phyloP scores from a whole-genome alignment of 495 filamentous ascomycete genomes.

The Lasiosphaeriaceae sp. region DNA sequence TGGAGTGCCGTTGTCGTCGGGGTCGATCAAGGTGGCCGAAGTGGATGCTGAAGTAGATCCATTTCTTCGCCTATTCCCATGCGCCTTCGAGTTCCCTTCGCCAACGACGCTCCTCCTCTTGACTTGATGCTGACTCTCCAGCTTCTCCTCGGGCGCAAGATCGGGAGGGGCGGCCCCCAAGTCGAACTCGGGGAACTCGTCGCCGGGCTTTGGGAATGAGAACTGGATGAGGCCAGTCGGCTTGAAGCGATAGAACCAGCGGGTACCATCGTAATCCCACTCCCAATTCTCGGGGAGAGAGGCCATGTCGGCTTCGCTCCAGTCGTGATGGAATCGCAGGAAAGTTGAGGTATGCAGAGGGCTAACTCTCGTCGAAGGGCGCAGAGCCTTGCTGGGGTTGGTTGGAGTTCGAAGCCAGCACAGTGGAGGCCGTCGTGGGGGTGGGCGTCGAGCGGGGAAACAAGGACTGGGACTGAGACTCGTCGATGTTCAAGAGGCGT shows the following conservation, averaged over 20 bases:
- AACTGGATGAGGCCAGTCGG: conserved; percentile 44
- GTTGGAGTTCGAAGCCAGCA: too few species aligned
- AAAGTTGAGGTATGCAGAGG: too few species aligned
- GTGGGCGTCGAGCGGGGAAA: too few species aligned
- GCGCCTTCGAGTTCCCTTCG: conserved; percentile 4
- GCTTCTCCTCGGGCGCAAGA: conserved; percentile 33
- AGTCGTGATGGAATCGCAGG: too few species aligned
- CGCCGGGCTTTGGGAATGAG: conserved; percentile 45
- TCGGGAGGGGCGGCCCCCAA: conserved; percentile 29
- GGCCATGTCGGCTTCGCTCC: conserved; percentile 23
- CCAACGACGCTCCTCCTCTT: conserved; percentile 24
- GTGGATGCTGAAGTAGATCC: not conserved
- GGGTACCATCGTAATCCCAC: conserved; percentile 44
- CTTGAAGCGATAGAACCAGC: conserved; percentile 47
- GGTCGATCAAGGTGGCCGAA: conserved; percentile 10
- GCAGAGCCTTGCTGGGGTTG: not conserved
- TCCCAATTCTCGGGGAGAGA: conserved; percentile 45
- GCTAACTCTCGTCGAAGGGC: too few species aligned
- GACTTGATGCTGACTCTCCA: conserved; percentile 33
- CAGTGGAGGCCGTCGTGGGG: too few species aligned
- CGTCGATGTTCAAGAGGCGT: too few species aligned
- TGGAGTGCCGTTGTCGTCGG: conserved; percentile 17
- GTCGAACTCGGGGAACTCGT: conserved; percentile 47
- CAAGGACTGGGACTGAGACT: too few species aligned
- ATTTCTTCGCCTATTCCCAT: not conserved